These are phyloP conservation scores for Mytilinidion resinicola DNA, from an alignment of 495 filamentous ascomycete species.

Conservation along the genomic window DNA sequence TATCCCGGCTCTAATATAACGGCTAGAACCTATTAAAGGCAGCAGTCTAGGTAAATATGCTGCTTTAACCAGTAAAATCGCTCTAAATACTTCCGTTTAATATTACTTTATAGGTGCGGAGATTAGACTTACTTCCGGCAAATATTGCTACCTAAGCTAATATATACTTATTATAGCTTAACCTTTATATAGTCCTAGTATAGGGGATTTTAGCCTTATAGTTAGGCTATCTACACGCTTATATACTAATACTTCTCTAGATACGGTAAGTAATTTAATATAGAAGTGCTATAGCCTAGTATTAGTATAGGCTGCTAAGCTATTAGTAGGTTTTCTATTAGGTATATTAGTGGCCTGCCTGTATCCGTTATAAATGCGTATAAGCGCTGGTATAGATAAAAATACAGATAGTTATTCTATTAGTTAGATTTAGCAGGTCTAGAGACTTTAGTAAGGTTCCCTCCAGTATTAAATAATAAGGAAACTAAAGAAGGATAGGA, in stretches of 20 bases:
- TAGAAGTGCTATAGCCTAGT: conserved; percentile 20
- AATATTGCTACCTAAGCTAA: no score
- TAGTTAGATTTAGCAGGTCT: conserved; percentile 4
- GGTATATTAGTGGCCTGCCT: conserved; percentile 24
- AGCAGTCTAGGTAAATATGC: no score
- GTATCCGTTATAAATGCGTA: conserved; percentile 23
- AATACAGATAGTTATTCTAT: conserved; percentile 19
- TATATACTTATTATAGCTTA: no score
- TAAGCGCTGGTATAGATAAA: conserved; percentile 15
- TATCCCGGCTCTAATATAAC: no score
- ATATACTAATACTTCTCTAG: conserved; percentile 18
- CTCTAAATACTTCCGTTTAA: no score
- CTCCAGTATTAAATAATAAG: conserved; percentile 16
- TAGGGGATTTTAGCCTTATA: no score
- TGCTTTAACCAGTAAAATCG: no score
- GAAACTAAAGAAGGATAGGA: conserved; percentile 10
- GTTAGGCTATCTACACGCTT: conserved; percentile 16
- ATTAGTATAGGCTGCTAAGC: conserved; percentile 22
- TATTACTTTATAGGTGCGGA: no score
- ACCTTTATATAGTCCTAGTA: no score
- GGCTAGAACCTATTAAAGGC: no score
- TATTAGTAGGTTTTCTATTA: conserved; percentile 20
- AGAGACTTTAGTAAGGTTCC: conserved; percentile 8
- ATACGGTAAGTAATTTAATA: conserved; percentile 17
- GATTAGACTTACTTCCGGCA: no score